Evolutionary conservation across 371 early-diverging fungal species (phyloP).

Genomic region (Apophysomyces elegans): DNA sequence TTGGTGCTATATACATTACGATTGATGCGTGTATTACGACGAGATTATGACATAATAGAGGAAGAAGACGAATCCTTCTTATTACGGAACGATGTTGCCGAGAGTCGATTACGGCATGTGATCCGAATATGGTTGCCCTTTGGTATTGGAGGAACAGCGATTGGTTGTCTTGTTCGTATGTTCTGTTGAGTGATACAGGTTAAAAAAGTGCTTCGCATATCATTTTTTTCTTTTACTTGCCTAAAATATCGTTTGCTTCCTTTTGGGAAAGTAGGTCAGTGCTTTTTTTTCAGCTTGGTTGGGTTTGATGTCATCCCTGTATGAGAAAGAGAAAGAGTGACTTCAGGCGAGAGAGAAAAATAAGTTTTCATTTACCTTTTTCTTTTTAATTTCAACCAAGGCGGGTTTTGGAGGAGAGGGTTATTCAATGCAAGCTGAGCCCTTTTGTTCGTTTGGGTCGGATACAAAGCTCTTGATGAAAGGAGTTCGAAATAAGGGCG

Average conservation of each 20-base stretch:
- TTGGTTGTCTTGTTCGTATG: conserved; percentile 4
- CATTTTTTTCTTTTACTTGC: not conserved
- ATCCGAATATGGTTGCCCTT: conserved; percentile 7
- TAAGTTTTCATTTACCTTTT: not conserved
- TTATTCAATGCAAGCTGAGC: too few relatives aligned
- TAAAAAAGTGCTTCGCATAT: conserved; percentile 7
- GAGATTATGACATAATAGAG: conserved; percentile 15
- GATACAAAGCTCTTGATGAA: not conserved
- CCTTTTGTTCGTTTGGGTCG: not conserved
- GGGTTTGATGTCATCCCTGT: too few relatives aligned
- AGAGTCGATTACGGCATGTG: conserved; percentile 11
- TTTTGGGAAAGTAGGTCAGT: conserved; percentile 8
- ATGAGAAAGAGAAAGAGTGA: not conserved
- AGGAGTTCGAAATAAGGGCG: conserved; percentile 9
- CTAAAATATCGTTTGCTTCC: conserved; percentile 11
- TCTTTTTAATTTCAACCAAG: not conserved
- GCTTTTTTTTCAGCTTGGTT: not conserved
- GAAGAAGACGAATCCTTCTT: conserved; percentile 18
- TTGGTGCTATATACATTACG: conserved; percentile 22
- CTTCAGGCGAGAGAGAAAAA: not conserved
- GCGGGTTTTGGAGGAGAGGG: too few relatives aligned
- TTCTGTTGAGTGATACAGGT: not conserved
- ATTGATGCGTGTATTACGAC: conserved; percentile 13
- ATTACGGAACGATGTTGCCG: conserved; percentile 25
- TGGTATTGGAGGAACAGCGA: not conserved